Evolutionary conservation across 306 rosid genomes (phyloP), one percentile per base, ranked within the genome.

Genomic region (Malus orientalis): DNA sequence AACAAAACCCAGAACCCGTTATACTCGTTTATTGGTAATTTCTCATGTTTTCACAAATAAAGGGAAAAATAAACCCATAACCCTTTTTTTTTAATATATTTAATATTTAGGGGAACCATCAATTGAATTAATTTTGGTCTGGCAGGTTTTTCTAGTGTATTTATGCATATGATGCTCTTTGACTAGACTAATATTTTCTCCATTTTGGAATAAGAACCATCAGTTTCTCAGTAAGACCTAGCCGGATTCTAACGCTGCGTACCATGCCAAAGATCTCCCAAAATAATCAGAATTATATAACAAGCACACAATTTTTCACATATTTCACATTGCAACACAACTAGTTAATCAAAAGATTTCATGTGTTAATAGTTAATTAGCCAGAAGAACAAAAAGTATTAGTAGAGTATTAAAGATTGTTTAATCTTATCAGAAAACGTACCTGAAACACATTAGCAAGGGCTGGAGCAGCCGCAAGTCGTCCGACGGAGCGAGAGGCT

Each of bases 371-470:
- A 23, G 30, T 61, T 13, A 27, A 27, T 49, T 4, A 14, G 3
- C 36, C 13, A 29, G 38, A 25, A 11, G 11, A 60, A 57, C 1
- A n/a, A 11, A 29, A 25, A 14, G 13, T 33, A 33, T 33, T 10
- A 57, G 20, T 60, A 2, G 36, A 60, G 66, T 4, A 18, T 49
- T 64, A 22, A 29, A 7, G 3, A 64, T 25, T 64, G 10, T 32
- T 30, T 5, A 64, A 3, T 32, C 32, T 30, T 11, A 40, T 32
- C 6, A 4, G n/a, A 58, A 22, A 22, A 67, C 61, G 53, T n/a
- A 96, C 99, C 99, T 80, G 97, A 76, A 96, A 96, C 2, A 96
- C 71, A 67, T 54, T 78, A 54, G 90, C 85, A 14, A 96, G 93
- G 2, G 99, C 93, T 36, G 85, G 58, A 42, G 96, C 96, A 20